Percentiles rank a stretch among this genome's conserved stretches.
These are phyloP conservation scores for Yamagishiella unicocca DNA, from an alignment of 139 green algal genomes.

Conservation along the genomic window DNA sequence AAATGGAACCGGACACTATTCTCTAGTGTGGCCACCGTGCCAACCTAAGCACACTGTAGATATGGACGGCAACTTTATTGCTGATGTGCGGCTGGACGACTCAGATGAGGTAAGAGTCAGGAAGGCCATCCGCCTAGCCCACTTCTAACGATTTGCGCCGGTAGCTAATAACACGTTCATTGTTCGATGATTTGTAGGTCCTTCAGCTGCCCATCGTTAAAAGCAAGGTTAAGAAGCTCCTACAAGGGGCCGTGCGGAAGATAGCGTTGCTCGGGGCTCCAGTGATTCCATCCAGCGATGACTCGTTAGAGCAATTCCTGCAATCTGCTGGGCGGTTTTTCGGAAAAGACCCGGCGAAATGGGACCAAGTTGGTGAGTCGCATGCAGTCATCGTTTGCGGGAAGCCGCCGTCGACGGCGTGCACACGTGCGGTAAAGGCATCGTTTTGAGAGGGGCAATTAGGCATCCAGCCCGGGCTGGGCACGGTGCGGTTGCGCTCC, in stretches of 20 bases:
- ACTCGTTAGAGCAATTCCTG: slow-evolving; percentile 70
- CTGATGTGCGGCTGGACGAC: slow-evolving; percentile 60
- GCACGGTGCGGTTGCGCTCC: no score
- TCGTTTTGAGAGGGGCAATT: no score
- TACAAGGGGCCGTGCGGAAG: slow-evolving; percentile 52
- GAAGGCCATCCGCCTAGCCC: neutral
- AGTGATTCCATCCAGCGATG: slow-evolving; percentile 63
- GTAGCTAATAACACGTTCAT: neutral
- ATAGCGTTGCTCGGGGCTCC: slow-evolving; percentile 56
- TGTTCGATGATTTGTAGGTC: slow-evolving; percentile 54
- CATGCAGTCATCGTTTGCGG: neutral
- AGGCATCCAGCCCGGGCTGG: no score
- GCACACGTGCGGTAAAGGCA: no score
- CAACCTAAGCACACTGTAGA: neutral
- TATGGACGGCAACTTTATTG: slow-evolving; percentile 65
- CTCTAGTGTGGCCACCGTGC: neutral
- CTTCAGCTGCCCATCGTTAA: slow-evolving; percentile 75
- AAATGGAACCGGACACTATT: neutral
- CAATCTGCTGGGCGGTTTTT: slow-evolving; percentile 70
- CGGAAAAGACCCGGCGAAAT: slow-evolving; percentile 78
- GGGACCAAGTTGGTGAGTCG: slow-evolving; percentile 68
- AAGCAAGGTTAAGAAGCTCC: slow-evolving; percentile 57
- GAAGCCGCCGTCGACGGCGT: no score
- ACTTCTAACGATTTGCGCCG: neutral
- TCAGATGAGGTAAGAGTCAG: slow-evolving; percentile 45